These are phyloP conservation scores for Dalbergia cultrata DNA, from an alignment of 306 rosid species.

Conservation along the genomic window DNA sequence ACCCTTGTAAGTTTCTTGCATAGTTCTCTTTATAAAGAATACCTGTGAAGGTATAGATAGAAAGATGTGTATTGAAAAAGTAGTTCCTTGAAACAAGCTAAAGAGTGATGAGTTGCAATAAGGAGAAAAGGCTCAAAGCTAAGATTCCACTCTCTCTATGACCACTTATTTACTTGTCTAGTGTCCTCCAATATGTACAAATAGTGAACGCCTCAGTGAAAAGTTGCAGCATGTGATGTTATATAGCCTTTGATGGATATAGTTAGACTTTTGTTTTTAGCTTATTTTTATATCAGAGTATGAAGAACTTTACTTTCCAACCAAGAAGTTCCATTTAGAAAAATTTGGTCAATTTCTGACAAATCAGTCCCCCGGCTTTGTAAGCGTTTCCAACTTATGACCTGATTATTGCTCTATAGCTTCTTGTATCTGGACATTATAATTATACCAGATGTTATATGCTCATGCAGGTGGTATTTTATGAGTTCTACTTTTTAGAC, in stretches of 20 bases:
- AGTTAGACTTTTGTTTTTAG: conserved; percentile 14
- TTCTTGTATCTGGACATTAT: conserved; percentile 19
- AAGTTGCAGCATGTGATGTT: conserved; percentile 54
- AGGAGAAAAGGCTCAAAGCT: conserved; percentile 54
- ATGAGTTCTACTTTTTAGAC: not conserved
- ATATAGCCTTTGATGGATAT: conserved; percentile 48
- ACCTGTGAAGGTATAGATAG: conserved; percentile 59
- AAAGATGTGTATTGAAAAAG: conserved; percentile 60
- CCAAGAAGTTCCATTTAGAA: conserved; percentile 40
- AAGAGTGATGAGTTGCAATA: conserved; percentile 56
- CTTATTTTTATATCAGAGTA: conserved; percentile 34
- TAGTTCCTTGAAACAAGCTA: conserved; percentile 59
- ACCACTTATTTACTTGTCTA: conserved; percentile 47
- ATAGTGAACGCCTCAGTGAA: conserved; percentile 45
- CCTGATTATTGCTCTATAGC: not conserved
- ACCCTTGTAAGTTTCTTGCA: conserved; percentile 48
- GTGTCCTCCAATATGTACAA: conserved; percentile 53
- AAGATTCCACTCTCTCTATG: conserved; percentile 54
- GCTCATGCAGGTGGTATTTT: not conserved
- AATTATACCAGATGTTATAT: conserved; percentile 1
- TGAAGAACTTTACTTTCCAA: conserved; percentile 43
- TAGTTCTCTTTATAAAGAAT: conserved; percentile 56
- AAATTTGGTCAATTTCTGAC: conserved; percentile 30
- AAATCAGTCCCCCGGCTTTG: conserved; percentile 39
- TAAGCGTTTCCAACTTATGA: conserved; percentile 33